These are phyloP conservation scores for Penicillium rolfsii DNA, from an alignment of 2,329 filamentous ascomycete genomes.

Conservation along the genomic window DNA sequence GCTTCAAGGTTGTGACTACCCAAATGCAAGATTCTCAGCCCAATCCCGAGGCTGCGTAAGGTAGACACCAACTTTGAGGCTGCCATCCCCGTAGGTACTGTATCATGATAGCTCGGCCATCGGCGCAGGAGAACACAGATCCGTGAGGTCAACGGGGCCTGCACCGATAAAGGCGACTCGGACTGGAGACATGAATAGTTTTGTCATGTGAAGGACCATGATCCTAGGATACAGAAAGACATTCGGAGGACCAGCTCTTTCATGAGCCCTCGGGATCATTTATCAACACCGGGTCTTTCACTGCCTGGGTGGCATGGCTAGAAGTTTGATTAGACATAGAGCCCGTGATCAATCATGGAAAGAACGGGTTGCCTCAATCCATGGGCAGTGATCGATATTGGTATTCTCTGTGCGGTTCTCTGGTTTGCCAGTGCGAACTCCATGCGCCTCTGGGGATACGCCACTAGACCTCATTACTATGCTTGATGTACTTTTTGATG, in stretches of 20 bases:
- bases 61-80: slow-evolving; percentile 17
- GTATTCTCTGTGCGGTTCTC: background rate
- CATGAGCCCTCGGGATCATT: background rate
- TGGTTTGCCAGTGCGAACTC: background rate
- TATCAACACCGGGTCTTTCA: background rate
- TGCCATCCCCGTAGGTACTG: slow-evolving; percentile 28
- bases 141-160: slow-evolving; percentile 23
- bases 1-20: slow-evolving; percentile 4
- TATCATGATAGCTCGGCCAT: slow-evolving; percentile 29
- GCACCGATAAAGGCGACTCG: slow-evolving; percentile 28
- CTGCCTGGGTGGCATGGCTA: background rate
- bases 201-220: background rate
- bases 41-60: slow-evolving; percentile 12
- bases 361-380: background rate
- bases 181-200: background rate
- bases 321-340: background rate
- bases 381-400: background rate
- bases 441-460: background rate
- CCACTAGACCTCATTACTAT: background rate
- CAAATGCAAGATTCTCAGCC: slow-evolving; percentile 10
- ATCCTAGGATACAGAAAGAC: background rate
- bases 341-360: background rate
- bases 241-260: background rate
- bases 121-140: slow-evolving; percentile 29
- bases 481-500: background rate